Percentiles rank a stretch among this genome's conserved stretches.
These are phyloP conservation scores for Pyrrhoderma lamaoense DNA, from an alignment of 1,284 basidiomycete genomes.

Conservation along the genomic window DNA sequence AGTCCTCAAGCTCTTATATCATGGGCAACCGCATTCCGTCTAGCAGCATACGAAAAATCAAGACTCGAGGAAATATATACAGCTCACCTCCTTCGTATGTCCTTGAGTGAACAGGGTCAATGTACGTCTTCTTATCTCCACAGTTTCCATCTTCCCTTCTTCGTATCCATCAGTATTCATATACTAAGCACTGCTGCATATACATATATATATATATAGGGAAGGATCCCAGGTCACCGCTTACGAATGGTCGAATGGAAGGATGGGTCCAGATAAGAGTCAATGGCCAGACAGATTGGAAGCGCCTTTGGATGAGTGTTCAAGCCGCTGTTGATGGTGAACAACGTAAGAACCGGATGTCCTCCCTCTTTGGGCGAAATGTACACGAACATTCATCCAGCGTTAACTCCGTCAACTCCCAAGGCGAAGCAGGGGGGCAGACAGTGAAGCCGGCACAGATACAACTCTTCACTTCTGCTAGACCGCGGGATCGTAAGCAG, in stretches of 20 bases:
- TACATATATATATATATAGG: conserved; percentile 44
- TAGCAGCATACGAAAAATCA: conserved; percentile 93
- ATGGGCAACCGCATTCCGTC: conserved; percentile 90
- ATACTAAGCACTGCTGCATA: conserved; percentile 9
- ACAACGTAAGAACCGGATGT: conserved; percentile 57
- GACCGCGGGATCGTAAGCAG: conserved; percentile 65
- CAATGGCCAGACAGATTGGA: conserved; percentile 96
- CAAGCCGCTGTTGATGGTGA: conserved; percentile 29
- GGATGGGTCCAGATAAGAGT: conserved; percentile 91
- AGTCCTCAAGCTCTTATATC: conserved; percentile 62
- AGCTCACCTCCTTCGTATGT: conserved; percentile 82
- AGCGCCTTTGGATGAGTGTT: conserved; percentile 84
- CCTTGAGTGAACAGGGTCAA: conserved; percentile 37
- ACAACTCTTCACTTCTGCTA: conserved; percentile 51
- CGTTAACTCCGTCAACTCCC: conserved; percentile 21
- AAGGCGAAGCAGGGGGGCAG: background rate
- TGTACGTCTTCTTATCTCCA: conserved; percentile 28
- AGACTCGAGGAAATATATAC: conserved; percentile 97
- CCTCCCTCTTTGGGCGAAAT: conserved; percentile 53
- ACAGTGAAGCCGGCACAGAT: conserved; percentile 33
- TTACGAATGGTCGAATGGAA: conserved; percentile 74
- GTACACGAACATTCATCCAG: conserved; percentile 25
- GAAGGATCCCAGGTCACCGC: conserved; percentile 56
- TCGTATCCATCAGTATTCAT: conserved; percentile 3
- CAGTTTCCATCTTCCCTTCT: conserved; percentile 7